These are phyloP conservation scores for Colletotrichum eleusines DNA, from an alignment of 2,329 filamentous ascomycete species.

Conservation along the genomic window DNA sequence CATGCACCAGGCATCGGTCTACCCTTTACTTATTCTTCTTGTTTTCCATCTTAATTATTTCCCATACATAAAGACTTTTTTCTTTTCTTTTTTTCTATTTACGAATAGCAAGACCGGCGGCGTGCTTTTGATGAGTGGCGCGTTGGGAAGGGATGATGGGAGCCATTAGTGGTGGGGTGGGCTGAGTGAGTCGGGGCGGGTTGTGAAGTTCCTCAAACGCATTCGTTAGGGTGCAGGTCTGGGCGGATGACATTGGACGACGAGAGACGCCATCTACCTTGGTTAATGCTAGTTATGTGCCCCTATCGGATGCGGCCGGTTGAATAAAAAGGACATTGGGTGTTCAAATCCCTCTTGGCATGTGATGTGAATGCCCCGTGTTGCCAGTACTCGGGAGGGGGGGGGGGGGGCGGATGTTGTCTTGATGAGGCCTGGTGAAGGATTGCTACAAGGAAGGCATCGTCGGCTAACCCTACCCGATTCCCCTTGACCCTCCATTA, in stretches of 20 bases:
- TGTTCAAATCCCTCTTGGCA: background rate
- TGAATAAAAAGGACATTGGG: conserved; percentile 29
- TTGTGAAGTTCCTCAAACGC: background rate
- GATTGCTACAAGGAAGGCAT: background rate
- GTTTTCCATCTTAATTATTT: conserved; percentile 27
- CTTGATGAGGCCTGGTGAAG: background rate
- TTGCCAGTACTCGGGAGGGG: background rate
- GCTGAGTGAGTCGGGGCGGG: conserved; percentile 10
- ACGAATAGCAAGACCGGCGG: conserved; percentile 32
- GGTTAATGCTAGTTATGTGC: conserved; percentile 34
- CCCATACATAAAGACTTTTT: conserved; percentile 20
- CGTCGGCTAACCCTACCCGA: no score
- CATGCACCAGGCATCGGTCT: conserved; percentile 15
- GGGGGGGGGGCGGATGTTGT: background rate
- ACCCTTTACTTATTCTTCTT: conserved; percentile 25
- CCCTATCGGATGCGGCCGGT: conserved; percentile 13
- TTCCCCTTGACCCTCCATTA: background rate
- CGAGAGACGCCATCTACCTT: conserved; percentile 23
- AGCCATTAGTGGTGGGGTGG: background rate
- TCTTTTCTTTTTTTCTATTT: background rate
- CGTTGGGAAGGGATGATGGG: conserved; percentile 28
- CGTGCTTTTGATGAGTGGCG: conserved; percentile 38
- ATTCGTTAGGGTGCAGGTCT: background rate
- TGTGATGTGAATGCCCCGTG: background rate
- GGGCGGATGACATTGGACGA: conserved; percentile 5